Conservation (phyloP, 2,329 filamentous ascomycete species). For the Epichloe bromicola region DNA sequence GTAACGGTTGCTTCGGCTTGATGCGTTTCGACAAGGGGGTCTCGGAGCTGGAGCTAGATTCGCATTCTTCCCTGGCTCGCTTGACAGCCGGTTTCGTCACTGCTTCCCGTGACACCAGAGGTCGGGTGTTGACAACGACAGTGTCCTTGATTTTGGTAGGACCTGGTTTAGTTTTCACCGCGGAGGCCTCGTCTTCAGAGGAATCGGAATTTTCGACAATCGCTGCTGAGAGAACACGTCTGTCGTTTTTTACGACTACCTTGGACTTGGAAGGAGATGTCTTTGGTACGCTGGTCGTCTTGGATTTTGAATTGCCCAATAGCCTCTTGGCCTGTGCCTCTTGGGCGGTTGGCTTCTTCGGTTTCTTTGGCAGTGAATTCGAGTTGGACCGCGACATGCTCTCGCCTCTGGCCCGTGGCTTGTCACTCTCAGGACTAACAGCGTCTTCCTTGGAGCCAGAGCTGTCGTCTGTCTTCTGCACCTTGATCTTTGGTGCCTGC, state of each 20-base stretch:
- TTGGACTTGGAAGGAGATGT: slow-evolving; percentile 30
- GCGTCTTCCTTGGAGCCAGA: slow-evolving; percentile 27
- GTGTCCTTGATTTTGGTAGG: slow-evolving; percentile 19
- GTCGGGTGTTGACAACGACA: slow-evolving; percentile 20
- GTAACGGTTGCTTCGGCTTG: slow-evolving; percentile 33
- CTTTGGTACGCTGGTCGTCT: slow-evolving; percentile 18
- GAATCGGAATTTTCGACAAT: slow-evolving; percentile 44
- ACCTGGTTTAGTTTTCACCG: slow-evolving; percentile 16
- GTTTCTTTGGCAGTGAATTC: slow-evolving; percentile 34
- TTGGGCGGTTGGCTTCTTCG: slow-evolving; percentile 43
- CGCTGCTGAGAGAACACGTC: slow-evolving; percentile 39
- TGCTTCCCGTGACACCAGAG: slow-evolving; percentile 18
- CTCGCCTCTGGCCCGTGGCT: slow-evolving; percentile 23
- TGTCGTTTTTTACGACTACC: slow-evolving; percentile 21
- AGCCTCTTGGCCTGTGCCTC: slow-evolving; percentile 45
- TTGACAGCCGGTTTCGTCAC: slow-evolving; percentile 29
- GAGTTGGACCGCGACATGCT: slow-evolving; percentile 37
- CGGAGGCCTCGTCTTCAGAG: slow-evolving; percentile 34
- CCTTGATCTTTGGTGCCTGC: slow-evolving; percentile 35
- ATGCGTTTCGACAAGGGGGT: slow-evolving; percentile 45
- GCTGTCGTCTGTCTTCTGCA: slow-evolving; percentile 37
- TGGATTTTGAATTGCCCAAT: slow-evolving; percentile 24
- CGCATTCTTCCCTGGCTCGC: slow-evolving; percentile 37
- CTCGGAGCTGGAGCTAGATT: slow-evolving; percentile 47
- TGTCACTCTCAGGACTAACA: slow-evolving; percentile 17